Conservation (phyloP, 257 asterid species). For the Ehretia macrophylla region DNA sequence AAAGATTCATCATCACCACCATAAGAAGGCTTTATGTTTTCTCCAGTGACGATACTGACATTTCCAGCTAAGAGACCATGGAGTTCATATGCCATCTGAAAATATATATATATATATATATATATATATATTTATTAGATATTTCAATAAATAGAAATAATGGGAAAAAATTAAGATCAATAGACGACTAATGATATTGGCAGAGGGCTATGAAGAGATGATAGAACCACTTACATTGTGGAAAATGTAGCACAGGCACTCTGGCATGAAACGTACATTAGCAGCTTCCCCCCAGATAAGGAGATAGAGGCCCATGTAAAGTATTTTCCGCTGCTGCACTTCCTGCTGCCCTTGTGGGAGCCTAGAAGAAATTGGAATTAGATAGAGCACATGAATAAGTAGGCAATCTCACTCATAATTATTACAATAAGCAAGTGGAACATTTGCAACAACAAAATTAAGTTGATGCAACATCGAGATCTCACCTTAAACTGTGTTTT, state of each 20-base stretch:
- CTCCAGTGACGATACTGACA: constrained; percentile 98
- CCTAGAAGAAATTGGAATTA: constrained; percentile 35
- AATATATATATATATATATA: constrained; percentile 6
- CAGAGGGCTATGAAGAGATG: constrained; percentile 1
- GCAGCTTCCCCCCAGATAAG: constrained; percentile 99
- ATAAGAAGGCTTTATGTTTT: constrained; percentile 94
- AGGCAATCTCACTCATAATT: not conserved
- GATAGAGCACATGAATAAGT: not conserved
- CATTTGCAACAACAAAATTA: constrained; percentile 4
- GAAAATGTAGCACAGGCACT: constrained; percentile 96
- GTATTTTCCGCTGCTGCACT: constrained; percentile 88
- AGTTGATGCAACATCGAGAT: constrained; percentile 7
- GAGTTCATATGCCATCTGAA: constrained; percentile 98
- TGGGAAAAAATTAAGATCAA: constrained; percentile 1
- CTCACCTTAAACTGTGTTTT: constrained; percentile 91
- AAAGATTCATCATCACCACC: constrained; percentile 96
- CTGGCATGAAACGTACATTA: constrained; percentile 93
- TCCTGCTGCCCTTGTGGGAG: constrained; percentile 81
- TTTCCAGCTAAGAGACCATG: constrained; percentile 99
- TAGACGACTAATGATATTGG: not conserved
- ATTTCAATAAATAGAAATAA: not conserved
- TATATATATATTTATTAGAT: no score
- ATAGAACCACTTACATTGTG: constrained; percentile 69
- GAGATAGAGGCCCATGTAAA: constrained; percentile 96
- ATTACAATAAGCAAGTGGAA: constrained; percentile 5